These are phyloP conservation scores for Lentinus brumalis DNA, from an alignment of 768 basidiomycete species.

Conservation along the genomic window DNA sequence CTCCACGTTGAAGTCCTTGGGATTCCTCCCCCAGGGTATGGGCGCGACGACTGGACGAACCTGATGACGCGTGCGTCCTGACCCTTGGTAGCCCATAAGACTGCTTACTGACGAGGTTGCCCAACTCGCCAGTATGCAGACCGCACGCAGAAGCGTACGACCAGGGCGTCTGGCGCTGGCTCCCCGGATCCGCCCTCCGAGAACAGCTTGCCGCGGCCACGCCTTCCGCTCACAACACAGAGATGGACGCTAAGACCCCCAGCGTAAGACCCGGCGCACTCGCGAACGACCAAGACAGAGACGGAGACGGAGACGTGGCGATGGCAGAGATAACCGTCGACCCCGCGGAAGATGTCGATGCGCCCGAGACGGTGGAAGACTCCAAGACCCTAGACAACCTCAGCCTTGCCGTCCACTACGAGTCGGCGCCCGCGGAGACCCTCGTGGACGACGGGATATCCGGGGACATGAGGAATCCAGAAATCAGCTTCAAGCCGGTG, in stretches of 20 bases:
- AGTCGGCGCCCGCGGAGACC: background rate
- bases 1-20: background rate
- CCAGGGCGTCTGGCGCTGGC: background rate
- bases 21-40: background rate
- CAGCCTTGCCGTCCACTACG: background rate
- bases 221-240: background rate
- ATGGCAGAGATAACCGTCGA: background rate
- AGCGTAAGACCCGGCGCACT: no score
- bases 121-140: background rate
- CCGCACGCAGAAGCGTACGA: constrained; percentile 2
- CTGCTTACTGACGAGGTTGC: background rate
- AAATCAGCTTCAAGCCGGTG: constrained; percentile 2
- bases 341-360: background rate
- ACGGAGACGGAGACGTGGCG: background rate
- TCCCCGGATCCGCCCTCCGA: background rate
- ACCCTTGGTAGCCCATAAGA: background rate
- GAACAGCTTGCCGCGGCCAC: background rate
- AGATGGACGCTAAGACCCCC: background rate
- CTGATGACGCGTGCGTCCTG: constrained; percentile 3
- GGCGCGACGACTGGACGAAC: constrained; percentile 8
- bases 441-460: constrained; percentile 5
- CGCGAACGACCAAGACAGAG: background rate
- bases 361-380: no score
- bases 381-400: background rate
- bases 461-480: background rate